phyloP scores from a whole-genome alignment of 2,329 filamentous ascomycete genomes.

The Fusarium coffeatum region DNA sequence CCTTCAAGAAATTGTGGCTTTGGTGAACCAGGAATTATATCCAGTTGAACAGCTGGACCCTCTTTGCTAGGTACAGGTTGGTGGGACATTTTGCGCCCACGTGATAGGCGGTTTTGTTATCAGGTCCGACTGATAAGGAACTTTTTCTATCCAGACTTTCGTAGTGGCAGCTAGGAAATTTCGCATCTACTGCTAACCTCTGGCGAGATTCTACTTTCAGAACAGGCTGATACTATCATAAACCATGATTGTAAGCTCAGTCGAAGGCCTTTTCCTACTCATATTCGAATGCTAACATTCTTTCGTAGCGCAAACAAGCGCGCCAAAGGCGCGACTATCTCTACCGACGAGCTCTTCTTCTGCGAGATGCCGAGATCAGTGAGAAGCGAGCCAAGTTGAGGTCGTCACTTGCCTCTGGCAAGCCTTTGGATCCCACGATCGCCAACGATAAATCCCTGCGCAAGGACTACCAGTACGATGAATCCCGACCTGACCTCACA shows the following conservation, averaged over 20 bases:
- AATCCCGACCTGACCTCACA: constrained; percentile 76
- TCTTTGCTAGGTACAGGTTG: constrained; percentile 47
- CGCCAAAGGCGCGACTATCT: constrained; percentile 69
- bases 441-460: constrained; percentile 87
- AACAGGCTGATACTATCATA: constrained; percentile 1
- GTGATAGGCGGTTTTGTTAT: constrained; percentile 53
- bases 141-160: constrained; percentile 42
- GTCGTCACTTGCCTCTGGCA: constrained; percentile 87
- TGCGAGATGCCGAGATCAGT: constrained; percentile 91
- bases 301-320: constrained; percentile 55
- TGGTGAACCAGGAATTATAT: constrained; percentile 46
- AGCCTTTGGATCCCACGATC: constrained; percentile 82
- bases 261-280: neutral
- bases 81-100: constrained; percentile 57
- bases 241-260: constrained; percentile 52
- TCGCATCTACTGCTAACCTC: constrained; percentile 18
- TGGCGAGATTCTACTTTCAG: constrained; percentile 17
- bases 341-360: constrained; percentile 86
- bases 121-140: constrained; percentile 48
- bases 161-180: constrained; percentile 27
- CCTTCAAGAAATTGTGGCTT: constrained; percentile 42
- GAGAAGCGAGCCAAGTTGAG: constrained; percentile 91
- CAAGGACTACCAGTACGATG: constrained; percentile 93
- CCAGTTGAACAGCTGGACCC: constrained; percentile 42
- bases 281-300: constrained; percentile 35